These are phyloP conservation scores for Polytolypa hystricis DNA, from an alignment of 2,329 filamentous ascomycete genomes.

Conservation along the genomic window DNA sequence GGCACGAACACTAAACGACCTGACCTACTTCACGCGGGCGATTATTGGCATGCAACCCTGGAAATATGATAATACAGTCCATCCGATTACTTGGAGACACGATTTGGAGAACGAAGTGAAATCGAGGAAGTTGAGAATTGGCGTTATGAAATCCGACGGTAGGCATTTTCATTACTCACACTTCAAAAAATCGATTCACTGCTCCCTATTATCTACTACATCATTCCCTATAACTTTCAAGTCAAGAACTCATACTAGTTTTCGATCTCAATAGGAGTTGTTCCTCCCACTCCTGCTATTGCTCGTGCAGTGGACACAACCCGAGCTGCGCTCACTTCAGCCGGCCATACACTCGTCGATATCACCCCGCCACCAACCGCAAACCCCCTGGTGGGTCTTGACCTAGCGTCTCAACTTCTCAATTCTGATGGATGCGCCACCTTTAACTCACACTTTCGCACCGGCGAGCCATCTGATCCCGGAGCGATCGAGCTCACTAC, in stretches of 20 bases:
- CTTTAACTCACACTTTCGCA: slow-evolving; percentile 64
- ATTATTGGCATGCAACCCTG: slow-evolving; percentile 75
- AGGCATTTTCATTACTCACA: slow-evolving; percentile 7
- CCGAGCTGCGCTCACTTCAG: slow-evolving; percentile 54
- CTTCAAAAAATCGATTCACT: too few species aligned
- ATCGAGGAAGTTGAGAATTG: slow-evolving; percentile 57
- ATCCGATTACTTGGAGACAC: slow-evolving; percentile 69
- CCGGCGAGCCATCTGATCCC: slow-evolving; percentile 66
- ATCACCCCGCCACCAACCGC: slow-evolving; percentile 59
- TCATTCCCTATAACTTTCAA: background rate
- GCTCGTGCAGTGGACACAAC: slow-evolving; percentile 61
- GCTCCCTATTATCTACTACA: background rate
- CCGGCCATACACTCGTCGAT: slow-evolving; percentile 64
- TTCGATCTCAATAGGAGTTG: slow-evolving; percentile 47
- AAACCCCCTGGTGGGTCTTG: slow-evolving; percentile 64
- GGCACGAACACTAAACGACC: slow-evolving; percentile 71
- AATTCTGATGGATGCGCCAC: slow-evolving; percentile 75
- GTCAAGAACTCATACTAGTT: too few species aligned
- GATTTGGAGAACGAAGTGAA: slow-evolving; percentile 49
- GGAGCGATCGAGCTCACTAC: slow-evolving; percentile 65
- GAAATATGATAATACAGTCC: slow-evolving; percentile 77
- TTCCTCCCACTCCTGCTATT: slow-evolving; percentile 79
- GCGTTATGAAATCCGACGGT: slow-evolving; percentile 65
- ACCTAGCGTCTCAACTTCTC: slow-evolving; percentile 67
- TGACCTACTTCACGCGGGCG: slow-evolving; percentile 71